Evolutionary conservation across 1,284 basidiomycete genomes (phyloP), one percentile per base, ranked within the genome.

Genomic region (Fomitopsis pinicola): DNA sequence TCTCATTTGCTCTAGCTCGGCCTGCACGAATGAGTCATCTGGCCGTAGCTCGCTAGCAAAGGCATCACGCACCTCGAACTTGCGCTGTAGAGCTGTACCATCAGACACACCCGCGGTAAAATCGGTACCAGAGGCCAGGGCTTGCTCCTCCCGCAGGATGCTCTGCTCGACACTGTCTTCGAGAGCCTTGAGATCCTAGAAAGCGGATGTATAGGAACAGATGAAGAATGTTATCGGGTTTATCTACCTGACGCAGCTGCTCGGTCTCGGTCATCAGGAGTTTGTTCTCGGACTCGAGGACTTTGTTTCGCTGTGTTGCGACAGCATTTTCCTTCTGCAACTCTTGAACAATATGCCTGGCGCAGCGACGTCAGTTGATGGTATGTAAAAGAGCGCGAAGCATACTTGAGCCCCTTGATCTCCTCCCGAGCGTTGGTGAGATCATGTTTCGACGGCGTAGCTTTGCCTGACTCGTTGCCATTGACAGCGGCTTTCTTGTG

Each of bases 271-370:
- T 82, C 55, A 83, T 73, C 55, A 95, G 77, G 36, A 92, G 77
- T 62, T 82, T 81, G 65, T 94, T 92, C 77, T 96, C 94, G 9
- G 84, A 81, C 70, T 93, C 86, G 38, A 94, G 75, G 44, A 88
- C 73, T 70, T 89, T 91, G 73, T 85, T 87, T 66, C 82, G 81
- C 63, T 90, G 85, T 26, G 80, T 76, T 9, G 86, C 74, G n/a
- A 81, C 76, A 4, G 84, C 73, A 67, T 87, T 92, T 76, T 97
- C 95, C 66, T 91, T 88, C 71, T 92, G 91, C 50, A 97, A 79
- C 69, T 95, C 91, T 69, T 92, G 89, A 30, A 97, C 86, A 67
- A 97, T 93, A 71, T 94, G 90, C 73, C 90, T 92, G 66, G 62
- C 59, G 66, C 58, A 63, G 59, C 46, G 59, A 45, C 42, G 58